phyloP scores from a whole-genome alignment of 2,329 filamentous ascomycete species.

The Aspergillus bombycis region DNA sequence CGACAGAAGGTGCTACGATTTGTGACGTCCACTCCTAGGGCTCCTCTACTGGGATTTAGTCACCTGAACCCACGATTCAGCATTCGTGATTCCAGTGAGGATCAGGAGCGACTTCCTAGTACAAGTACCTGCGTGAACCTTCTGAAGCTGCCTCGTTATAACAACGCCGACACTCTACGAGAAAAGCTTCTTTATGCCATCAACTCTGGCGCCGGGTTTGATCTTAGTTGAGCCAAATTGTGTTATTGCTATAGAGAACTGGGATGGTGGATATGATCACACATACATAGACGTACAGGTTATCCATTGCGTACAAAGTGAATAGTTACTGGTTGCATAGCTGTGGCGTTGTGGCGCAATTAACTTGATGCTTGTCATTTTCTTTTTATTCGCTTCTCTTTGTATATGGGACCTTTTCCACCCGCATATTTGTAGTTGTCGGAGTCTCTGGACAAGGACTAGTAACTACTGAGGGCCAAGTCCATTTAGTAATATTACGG shows the following conservation, averaged over 20 bases:
- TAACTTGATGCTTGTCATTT: neutral
- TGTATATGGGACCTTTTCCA: neutral
- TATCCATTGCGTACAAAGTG: neutral
- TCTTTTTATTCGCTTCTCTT: neutral
- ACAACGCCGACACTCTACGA: conserved; percentile 64
- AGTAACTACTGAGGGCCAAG: neutral
- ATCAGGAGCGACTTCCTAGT: conserved; percentile 80
- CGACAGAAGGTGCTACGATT: conserved; percentile 89
- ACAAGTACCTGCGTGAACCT: conserved; percentile 96
- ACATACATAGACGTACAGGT: conserved; percentile 1
- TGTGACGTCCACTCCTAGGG: conserved; percentile 89
- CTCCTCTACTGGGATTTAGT: conserved; percentile 84
- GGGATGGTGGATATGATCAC: neutral
- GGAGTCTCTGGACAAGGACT: neutral
- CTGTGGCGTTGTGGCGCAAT: conserved; percentile 28
- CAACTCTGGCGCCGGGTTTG: conserved; percentile 88
- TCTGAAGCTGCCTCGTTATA: conserved; percentile 86
- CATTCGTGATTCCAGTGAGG: conserved; percentile 79
- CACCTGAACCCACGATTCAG: conserved; percentile 84
- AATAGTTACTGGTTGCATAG: conserved; percentile 29
- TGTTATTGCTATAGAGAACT: neutral
- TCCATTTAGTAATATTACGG: neutral
- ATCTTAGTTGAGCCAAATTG: conserved; percentile 55
- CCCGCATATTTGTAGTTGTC: neutral
- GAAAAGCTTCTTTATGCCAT: conserved; percentile 88